These are phyloP conservation scores for Fistulinella prunicolor DNA, from an alignment of 768 basidiomycete species.

Conservation along the genomic window DNA sequence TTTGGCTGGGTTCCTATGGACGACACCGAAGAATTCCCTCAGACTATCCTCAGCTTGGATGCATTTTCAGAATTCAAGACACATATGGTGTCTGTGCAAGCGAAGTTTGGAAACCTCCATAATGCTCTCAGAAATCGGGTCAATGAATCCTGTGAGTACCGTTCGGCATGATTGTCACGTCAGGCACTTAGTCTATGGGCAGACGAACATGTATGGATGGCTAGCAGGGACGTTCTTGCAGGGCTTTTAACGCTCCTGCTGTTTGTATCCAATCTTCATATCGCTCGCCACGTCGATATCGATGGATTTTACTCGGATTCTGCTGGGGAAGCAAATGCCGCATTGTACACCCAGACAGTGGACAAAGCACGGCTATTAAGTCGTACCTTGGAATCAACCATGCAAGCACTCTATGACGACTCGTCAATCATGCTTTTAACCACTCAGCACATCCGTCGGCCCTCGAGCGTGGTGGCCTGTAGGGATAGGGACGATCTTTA, in stretches of 20 bases:
- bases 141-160: conserved; percentile 25
- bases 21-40: conserved; percentile 45
- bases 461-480: conserved; percentile 1
- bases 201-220: conserved; percentile 31
- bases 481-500: conserved; percentile 22
- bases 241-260: conserved; percentile 57
- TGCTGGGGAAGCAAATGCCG: conserved; percentile 39
- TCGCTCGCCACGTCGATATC: conserved; percentile 81
- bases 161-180: background rate
- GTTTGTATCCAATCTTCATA: conserved; percentile 65
- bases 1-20: conserved; percentile 73
- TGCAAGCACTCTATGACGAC: conserved; percentile 77
- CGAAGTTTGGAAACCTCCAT: conserved; percentile 40
- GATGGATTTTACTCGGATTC: conserved; percentile 63
- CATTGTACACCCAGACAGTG: conserved; percentile 61
- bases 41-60: conserved; percentile 47
- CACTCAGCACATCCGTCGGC: conserved; percentile 41
- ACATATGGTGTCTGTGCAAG: conserved; percentile 48
- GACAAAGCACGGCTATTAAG: conserved; percentile 65
- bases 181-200: conserved; percentile 4
- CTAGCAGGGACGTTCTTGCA: conserved; percentile 51
- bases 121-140: conserved; percentile 20
- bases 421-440: conserved; percentile 56
- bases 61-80: conserved; percentile 53
- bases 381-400: conserved; percentile 62